These are phyloP conservation scores for Aspergillus awamori DNA, from an alignment of 2,329 filamentous ascomycete species.

Conservation along the genomic window DNA sequence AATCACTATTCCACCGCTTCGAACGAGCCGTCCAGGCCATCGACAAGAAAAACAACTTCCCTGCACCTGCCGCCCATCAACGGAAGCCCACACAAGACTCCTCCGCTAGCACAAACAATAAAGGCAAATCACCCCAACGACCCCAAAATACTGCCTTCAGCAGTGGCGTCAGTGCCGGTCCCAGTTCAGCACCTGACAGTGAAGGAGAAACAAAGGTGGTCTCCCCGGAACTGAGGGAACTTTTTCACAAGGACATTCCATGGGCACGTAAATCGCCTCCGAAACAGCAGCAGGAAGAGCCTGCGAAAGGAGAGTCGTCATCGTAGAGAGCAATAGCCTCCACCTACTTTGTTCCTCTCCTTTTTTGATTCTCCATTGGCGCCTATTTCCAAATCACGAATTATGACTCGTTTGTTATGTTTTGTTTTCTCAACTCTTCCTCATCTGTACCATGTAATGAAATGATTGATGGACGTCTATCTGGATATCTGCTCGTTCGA, in stretches of 20 bases:
- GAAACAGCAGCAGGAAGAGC: not conserved
- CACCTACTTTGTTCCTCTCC: too few species aligned
- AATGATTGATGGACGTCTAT: not conserved
- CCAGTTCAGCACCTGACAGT: not conserved
- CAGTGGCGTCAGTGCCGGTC: conserved; percentile 23
- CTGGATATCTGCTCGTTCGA: not conserved
- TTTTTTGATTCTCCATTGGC: too few species aligned
- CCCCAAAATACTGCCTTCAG: conserved; percentile 27
- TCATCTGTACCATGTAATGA: not conserved
- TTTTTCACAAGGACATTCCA: conserved; percentile 64
- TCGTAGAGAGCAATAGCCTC: too few species aligned
- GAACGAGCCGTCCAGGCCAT: conserved; percentile 86
- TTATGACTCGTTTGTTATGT: not conserved
- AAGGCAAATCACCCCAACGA: conserved; percentile 36
- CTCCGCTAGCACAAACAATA: conserved; percentile 26
- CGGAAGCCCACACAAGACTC: conserved; percentile 43
- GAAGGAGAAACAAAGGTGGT: conserved; percentile 56
- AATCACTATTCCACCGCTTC: conserved; percentile 85
- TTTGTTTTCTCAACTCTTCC: not conserved
- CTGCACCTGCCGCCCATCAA: conserved; percentile 54
- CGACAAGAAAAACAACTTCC: conserved; percentile 88
- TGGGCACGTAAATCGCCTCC: conserved; percentile 36
- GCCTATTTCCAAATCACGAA: not conserved
- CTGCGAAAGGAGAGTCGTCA: not conserved
- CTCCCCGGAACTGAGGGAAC: conserved; percentile 62